phyloP scores from a whole-genome alignment of 257 asterid genomes.

The Solanum chiquidenum region DNA sequence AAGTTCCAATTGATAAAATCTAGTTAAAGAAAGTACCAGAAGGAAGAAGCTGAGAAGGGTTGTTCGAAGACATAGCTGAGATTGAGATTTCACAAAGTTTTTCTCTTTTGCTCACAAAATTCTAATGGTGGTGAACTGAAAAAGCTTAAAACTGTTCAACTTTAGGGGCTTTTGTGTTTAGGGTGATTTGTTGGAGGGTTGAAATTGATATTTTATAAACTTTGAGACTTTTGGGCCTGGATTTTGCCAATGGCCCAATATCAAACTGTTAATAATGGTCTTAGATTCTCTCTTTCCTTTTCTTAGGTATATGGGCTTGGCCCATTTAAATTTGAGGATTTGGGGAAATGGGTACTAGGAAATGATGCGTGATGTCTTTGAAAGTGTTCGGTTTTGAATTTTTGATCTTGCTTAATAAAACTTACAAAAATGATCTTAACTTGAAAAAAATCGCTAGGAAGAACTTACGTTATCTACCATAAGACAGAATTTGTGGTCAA shows the following conservation, averaged over 20 bases:
- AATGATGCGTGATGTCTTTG: neutral
- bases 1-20: neutral
- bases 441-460: neutral
- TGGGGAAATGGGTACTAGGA: neutral
- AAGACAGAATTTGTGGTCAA: neutral
- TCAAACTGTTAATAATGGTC: neutral
- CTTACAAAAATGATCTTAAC: too few species aligned
- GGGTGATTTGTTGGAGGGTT: neutral
- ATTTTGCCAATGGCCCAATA: neutral
- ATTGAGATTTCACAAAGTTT: neutral
- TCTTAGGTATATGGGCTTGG: neutral
- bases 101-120: neutral
- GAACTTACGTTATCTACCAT: neutral
- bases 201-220: neutral
- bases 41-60: constrained; percentile 79
- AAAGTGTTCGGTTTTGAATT: neutral
- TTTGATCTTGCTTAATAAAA: neutral
- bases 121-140: neutral
- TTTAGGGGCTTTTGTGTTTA: neutral
- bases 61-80: constrained; percentile 38
- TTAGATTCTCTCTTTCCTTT: neutral
- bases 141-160: neutral
- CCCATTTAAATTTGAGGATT: neutral
- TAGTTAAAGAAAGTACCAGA: constrained; percentile 30
- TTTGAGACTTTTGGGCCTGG: neutral